A percentile compares a stretch with the other conserved stretches of the same genome.
phyloP scores from a whole-genome alignment of 768 basidiomycete genomes.

The Agrocybe praecox region DNA sequence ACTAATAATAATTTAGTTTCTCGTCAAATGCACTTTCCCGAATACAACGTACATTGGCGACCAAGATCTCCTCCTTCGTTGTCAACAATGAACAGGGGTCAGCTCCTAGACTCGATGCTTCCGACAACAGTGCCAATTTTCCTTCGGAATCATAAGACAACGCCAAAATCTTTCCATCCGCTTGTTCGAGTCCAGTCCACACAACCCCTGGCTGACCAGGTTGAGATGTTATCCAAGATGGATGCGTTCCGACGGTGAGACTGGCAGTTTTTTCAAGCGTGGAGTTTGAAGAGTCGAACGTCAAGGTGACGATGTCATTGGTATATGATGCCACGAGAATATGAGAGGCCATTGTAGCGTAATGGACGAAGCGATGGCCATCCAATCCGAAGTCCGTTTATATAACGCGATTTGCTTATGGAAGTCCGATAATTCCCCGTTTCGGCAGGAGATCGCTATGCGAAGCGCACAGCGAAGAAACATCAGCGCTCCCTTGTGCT shows the following conservation, averaged over 20 bases:
- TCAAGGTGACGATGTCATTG: slow-evolving; percentile 60
- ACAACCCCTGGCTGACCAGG: slow-evolving; percentile 58
- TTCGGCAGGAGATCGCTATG: slow-evolving; percentile 12
- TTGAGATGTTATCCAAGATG: slow-evolving; percentile 77
- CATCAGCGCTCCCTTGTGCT: not conserved
- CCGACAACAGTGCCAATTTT: slow-evolving; percentile 50
- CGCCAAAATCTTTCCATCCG: slow-evolving; percentile 64
- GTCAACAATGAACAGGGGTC: slow-evolving; percentile 70
- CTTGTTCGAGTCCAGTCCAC: slow-evolving; percentile 67
- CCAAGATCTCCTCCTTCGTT: slow-evolving; percentile 56
- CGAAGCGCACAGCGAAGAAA: not conserved
- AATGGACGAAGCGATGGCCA: slow-evolving; percentile 1
- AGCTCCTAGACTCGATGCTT: slow-evolving; percentile 54
- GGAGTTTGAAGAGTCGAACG: slow-evolving; percentile 54
- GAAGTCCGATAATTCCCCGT: slow-evolving; percentile 24
- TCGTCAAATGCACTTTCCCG: not conserved
- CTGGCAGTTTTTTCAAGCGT: slow-evolving; percentile 48
- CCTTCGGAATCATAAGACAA: slow-evolving; percentile 60
- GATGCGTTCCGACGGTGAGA: slow-evolving; percentile 57
- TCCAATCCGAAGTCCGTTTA: slow-evolving; percentile 10
- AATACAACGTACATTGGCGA: slow-evolving; percentile 65
- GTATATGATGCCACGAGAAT: slow-evolving; percentile 73
- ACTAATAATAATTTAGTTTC: slow-evolving; percentile 43
- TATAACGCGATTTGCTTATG: slow-evolving; percentile 9
- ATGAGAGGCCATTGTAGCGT: slow-evolving; percentile 32